phyloP scores from a whole-genome alignment of 257 asterid species.

The Scutellaria minor region DNA sequence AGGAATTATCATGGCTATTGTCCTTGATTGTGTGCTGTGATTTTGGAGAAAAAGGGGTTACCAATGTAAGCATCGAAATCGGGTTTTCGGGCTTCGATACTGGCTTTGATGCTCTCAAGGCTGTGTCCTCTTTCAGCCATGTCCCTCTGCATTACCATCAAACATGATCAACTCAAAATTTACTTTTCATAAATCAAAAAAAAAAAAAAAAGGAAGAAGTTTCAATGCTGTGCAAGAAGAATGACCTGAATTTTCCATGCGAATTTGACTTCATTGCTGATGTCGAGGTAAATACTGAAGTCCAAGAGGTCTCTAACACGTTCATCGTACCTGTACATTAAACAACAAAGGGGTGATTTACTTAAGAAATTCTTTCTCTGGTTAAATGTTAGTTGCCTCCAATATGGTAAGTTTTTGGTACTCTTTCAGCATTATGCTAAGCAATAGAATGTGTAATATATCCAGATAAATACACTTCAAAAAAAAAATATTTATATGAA shows the following conservation, averaged over 20 bases:
- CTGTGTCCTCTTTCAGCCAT: constrained; percentile 99
- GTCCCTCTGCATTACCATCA: constrained; percentile 71
- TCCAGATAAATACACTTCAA: no score
- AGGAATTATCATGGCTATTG: not conserved
- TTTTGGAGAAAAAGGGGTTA: constrained; percentile 25
- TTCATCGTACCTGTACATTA: constrained; percentile 68
- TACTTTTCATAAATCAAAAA: not conserved
- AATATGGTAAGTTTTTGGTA: no score
- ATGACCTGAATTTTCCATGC: constrained; percentile 88
- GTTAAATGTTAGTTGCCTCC: no score
- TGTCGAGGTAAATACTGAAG: constrained; percentile 96
- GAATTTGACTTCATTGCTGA: constrained; percentile 94
- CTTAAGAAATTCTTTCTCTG: no score
- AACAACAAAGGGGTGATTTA: not conserved
- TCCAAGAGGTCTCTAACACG: constrained; percentile 97
- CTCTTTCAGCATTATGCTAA: no score
- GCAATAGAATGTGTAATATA: no score
- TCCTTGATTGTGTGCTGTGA: constrained; percentile 4
- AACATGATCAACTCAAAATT: constrained; percentile 3
- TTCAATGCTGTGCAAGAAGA: not conserved
- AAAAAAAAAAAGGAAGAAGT: not conserved
- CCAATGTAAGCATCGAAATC: constrained; percentile 97
- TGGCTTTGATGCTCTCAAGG: constrained; percentile 95
- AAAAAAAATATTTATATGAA: no score
- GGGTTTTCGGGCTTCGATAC: constrained; percentile 93